Base-by-base conservation (phyloP, 2,329 filamentous ascomycete species). In the Aspergillus floridensis region DNA sequence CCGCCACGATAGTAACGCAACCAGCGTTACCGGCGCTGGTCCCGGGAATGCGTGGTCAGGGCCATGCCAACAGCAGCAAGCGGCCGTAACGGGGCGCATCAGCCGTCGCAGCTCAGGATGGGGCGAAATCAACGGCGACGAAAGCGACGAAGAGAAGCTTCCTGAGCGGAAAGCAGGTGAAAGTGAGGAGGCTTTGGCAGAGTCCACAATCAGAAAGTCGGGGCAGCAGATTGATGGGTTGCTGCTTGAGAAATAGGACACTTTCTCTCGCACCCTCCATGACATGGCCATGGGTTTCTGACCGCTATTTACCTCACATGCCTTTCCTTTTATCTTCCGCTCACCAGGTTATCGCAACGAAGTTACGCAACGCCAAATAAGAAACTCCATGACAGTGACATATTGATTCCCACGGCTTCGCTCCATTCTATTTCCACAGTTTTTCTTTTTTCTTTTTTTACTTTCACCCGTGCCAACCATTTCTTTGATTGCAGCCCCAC, bases 1-100 rank as follows among this genome's bases (percentile, higher is more conserved):
- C 2, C 84, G 91, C 62, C 88, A 91, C 53, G 92, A 96, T 72
- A 96, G 92, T 75, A 86, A 93, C 57, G 89, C 82, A 62, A 89
- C 90, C 26, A 93, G 90, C 73, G 88, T 92, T 12, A 62, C 66
- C 6, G 84, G 83, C 8, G 70, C 83, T n/a, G 72, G 74, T 31
- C 29, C 47, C 89, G 86, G 86, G 88, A 14, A 21, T 26, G 50
- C 19, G 75, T 92, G 41, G 83, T 84, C 38, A 46, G 57, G 59
- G 21, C 48, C 62, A 8, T 55, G 62, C 7, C 53, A 50, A 24
- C 52, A 49, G 29, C 72, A 78, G 47, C 63, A 74, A 7, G 66
- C 74, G 54, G 64, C 69, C 19, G 24, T 22, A 29, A 67, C 66
- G 10, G 75, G 75, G 22, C 70, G 76, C 16, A 66, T 79, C 52